Evolutionary conservation across 2,329 filamentous ascomycete genomes (phyloP), one percentile per base, ranked within the genome.

Genomic region (Grosmannia serpens): DNA sequence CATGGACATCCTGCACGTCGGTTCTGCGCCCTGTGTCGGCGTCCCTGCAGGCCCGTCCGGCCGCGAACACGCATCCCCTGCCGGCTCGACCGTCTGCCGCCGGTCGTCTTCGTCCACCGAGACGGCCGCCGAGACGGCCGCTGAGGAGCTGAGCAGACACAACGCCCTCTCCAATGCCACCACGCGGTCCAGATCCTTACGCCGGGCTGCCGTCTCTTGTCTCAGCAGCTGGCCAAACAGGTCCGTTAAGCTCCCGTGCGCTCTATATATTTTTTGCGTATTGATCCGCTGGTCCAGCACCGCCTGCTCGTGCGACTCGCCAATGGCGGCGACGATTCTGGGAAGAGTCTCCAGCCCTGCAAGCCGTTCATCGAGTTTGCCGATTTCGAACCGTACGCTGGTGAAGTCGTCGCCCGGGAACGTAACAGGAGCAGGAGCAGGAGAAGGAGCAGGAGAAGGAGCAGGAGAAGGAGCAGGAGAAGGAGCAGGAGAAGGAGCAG

Each of bases 381-480:
- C 58, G 24, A 62, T 62, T 13, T 61, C 60, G 4, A 46, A 54
- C 5, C 61, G 55, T 29, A 64, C 53, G 27, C 55, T 64, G 15
- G 46, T 20, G 24, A 64, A 60, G 33, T 64, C 62, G 54, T 64
- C 62, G 2, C 61, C 62, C 2, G 61, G 62, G 35, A 64, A 64
- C 0, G 29, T 27, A 11, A 58, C 33, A 0, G 57, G 47, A 5
- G 53, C 3, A 3, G n/a, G n/a, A n/a, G n/a, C n/a, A n/a, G n/a
- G n/a, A n/a, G n/a, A n/a, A n/a, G n/a, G n/a, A n/a, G n/a, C n/a
- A n/a, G n/a, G n/a, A n/a, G 35, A 17, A 10, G 50, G 4, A 2
- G 9, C 20, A 26, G 15, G 7, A 5, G 29, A 22, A 7, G 35
- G 10, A 8, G 17, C 24, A 24, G 31, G 2, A n/a, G n/a, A n/a